Base-by-base conservation (phyloP, 1,139 yeast species). In the Pneumocystis murina region DNA sequence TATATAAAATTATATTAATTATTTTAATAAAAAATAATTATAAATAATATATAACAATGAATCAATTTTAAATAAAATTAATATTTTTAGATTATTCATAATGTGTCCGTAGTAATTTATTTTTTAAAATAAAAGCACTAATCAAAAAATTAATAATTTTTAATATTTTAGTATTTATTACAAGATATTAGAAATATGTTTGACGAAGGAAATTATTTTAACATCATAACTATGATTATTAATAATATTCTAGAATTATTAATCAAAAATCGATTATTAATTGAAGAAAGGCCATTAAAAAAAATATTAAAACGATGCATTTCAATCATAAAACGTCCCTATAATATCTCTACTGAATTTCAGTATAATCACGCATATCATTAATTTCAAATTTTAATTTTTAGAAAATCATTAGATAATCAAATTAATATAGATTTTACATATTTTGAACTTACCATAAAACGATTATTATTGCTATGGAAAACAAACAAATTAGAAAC, bases 221-320 rank as follows among this genome's bases (percentile, higher is more conserved):
- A 41, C 14, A 40, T 40, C 6, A 7, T 17, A 17, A 17, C 14
- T 41, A 41, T 40, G 3, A n/a, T 17, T 41, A 48, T 24, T 10
- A 48, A 24, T 20, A 48, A 48, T 48, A 48, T 48, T 48, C 2
- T 24, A 48, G 55, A 48, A 12, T 48, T 48, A 48, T 48, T 48
- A 28, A 40, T 58, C 28, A 38, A 58, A 40, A 58, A 58, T 40
- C 60, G 60, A 30, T 30, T 58, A 24, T 24, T 58, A 38, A 40
- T 58, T 38, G 60, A 58, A 40, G 43, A 58, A 38, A 38, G 41
- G n/a, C 43, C 60, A 40, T 58, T 58, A 40, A 40, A 58, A 38
- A 58, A 58, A 30, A 3, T 58, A 38, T 20, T 58, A 40, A 58
- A 40, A 58, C 28, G 43, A 10, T 58, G 60, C 24, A 48, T 14